Base-by-base conservation (phyloP, 768 basidiomycete genomes). In the Tylopilus felleus region DNA sequence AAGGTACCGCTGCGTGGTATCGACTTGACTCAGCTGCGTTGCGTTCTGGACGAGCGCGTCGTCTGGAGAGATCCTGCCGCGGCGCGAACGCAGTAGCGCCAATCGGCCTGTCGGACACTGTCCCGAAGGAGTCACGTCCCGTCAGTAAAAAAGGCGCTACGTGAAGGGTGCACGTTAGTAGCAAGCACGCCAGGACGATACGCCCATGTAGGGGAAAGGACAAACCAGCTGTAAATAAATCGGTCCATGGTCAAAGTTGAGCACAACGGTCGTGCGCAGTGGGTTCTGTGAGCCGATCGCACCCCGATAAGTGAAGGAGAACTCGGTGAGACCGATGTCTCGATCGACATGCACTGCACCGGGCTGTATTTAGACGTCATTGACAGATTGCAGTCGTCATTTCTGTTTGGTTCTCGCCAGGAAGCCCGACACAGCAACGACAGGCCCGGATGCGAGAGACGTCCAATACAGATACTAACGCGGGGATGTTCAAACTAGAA, bases 21-120 rank as follows among this genome's bases (percentile, higher is more conserved):
- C 57, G 1, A 61, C 5, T 23, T 68, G 66, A 33, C 66, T 56
- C 39, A 70, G 53, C 43, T 56, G 60, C 0, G 61, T 70, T 12
- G 47, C 47, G 4, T 58, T 56, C 40, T 23, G 22, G 2, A 58
- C 14, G 0, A 70, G 16, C 10, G 22, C 4, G 3, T 59, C 56
- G 29, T 47, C 23, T n/a, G 70, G 36, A 0, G 27, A 23, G 33
- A 63, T 29, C 4, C 49, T 55, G 4, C 60, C 66, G 13, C 53
- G 51, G 4, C 2, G 47, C 3, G 42, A 43, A 16, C 25, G 29
- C 29, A 12, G 29, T 12, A 29, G 12, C 4, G 22, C 41, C 1
- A 42, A 4, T 12, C 41, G 22, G 13, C n/a, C n/a, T n/a, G n/a
- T n/a, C n/a, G n/a, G n/a, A n/a, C n/a, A 23, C 22, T 5, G 5